phyloP scores from a whole-genome alignment of 371 early-diverging fungal species.

The Capillidium heterosporum region DNA sequence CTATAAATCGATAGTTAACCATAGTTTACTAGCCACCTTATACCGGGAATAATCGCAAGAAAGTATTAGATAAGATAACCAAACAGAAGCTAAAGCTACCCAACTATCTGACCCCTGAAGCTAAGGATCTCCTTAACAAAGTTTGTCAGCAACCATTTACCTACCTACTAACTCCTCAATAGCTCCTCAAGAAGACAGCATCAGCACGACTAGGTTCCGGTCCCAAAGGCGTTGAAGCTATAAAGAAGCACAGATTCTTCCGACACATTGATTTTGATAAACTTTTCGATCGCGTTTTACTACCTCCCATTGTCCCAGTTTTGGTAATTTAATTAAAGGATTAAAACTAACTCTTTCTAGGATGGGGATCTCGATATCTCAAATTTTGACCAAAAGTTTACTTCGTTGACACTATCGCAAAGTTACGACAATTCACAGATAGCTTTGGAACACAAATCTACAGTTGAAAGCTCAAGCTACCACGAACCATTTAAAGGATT shows the following conservation, averaged over 20 bases:
- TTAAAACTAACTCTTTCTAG: not conserved
- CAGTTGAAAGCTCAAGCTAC: not conserved
- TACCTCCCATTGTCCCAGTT: constrained; percentile 61
- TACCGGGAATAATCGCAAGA: constrained; percentile 50
- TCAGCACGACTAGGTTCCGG: constrained; percentile 43
- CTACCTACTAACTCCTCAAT: not conserved
- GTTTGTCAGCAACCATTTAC: constrained; percentile 13
- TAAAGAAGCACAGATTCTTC: constrained; percentile 63
- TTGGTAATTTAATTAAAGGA: constrained; percentile 23
- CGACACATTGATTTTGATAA: constrained; percentile 44
- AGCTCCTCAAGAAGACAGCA: constrained; percentile 51
- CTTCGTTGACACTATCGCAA: constrained; percentile 17
- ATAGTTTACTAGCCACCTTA: constrained; percentile 37
- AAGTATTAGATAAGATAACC: constrained; percentile 59
- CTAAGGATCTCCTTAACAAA: constrained; percentile 35
- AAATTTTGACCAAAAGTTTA: constrained; percentile 47
- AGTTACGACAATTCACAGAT: constrained; percentile 8
- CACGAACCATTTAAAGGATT: not conserved
- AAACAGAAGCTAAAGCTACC: constrained; percentile 52
- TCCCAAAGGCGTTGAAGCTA: constrained; percentile 34
- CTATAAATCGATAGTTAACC: not conserved
- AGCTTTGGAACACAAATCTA: not conserved
- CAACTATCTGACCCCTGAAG: constrained; percentile 42
- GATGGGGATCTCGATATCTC: not conserved
- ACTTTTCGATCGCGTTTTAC: constrained; percentile 31